Evolutionary conservation across 768 basidiomycete genomes (phyloP).

Genomic region (Candolleomyces eurysporus): DNA sequence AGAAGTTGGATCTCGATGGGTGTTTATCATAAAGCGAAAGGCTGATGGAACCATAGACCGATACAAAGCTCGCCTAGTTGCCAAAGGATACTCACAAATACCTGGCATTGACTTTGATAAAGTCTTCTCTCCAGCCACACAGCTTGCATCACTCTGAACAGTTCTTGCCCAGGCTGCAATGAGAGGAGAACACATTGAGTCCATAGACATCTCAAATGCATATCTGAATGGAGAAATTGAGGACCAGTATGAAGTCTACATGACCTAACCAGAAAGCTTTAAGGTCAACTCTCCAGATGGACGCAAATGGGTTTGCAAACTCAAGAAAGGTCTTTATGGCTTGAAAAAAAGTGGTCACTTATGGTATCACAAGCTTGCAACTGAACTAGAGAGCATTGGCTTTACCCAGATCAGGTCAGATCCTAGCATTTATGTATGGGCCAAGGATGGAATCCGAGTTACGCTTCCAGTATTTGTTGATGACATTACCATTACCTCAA

Average conservation of each 20-base stretch:
- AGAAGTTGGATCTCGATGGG: constrained; percentile 9
- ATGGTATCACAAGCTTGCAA: constrained; percentile 35
- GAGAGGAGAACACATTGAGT: background rate
- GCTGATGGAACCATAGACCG: constrained; percentile 20
- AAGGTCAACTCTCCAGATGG: constrained; percentile 3
- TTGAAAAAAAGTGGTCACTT: constrained; percentile 36
- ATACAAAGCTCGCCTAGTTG: constrained; percentile 39
- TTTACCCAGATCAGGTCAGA: constrained; percentile 23
- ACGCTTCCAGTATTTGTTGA: constrained; percentile 30
- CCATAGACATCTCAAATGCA: constrained; percentile 32
- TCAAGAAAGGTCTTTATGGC: constrained; percentile 39
- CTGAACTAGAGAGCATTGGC: constrained; percentile 17
- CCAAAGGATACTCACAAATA: constrained; percentile 36
- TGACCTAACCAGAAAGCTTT: constrained; percentile 25
- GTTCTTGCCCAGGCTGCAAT: background rate
- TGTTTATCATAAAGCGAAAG: constrained; percentile 22
- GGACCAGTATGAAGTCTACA: constrained; percentile 13
- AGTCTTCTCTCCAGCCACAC: constrained; percentile 9
- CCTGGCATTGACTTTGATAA: constrained; percentile 28
- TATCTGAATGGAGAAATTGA: constrained; percentile 35
- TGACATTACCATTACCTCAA: constrained; percentile 20
- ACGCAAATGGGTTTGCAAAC: constrained; percentile 11
- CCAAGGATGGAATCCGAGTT: constrained; percentile 13
- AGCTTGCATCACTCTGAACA: constrained; percentile 2
- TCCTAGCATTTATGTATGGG: constrained; percentile 19